These are phyloP conservation scores for Moringa oleifera DNA, from an alignment of 345 rosid genomes.

Conservation along the genomic window DNA sequence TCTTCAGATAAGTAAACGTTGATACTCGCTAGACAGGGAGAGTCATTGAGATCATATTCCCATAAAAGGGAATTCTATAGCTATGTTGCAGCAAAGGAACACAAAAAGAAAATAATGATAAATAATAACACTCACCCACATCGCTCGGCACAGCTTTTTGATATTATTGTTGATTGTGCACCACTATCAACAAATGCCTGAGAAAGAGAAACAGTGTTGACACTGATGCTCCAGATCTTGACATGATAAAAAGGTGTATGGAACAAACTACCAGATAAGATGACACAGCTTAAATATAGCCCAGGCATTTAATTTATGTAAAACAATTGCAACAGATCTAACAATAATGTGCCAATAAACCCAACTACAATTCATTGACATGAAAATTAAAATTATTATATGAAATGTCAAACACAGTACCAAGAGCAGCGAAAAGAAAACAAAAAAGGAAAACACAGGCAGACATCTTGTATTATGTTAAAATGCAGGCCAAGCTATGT, in stretches of 20 bases:
- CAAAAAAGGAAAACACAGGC: background rate
- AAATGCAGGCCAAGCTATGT: background rate
- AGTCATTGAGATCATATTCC: background rate
- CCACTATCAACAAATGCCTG: constrained; percentile 99
- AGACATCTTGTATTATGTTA: no score
- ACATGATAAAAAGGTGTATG: background rate
- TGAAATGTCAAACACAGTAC: background rate
- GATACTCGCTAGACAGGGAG: no score
- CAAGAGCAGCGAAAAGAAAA: background rate
- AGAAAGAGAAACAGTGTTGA: constrained; percentile 14
- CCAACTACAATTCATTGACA: background rate
- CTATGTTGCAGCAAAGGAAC: background rate
- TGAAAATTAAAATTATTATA: no score
- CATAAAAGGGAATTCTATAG: constrained; percentile 1
- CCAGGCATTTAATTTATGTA: background rate
- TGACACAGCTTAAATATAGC: background rate
- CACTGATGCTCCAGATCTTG: background rate
- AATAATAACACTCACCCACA: constrained; percentile 58
- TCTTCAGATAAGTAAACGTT: background rate
- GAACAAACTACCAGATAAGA: background rate
- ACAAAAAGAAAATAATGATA: background rate
- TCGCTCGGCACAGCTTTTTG: constrained; percentile 96
- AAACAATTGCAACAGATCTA: background rate
- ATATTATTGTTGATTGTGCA: constrained; percentile 96
- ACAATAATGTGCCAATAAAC: background rate